Evolutionary conservation across 441 rosid genomes (phyloP), one percentile per base, ranked within the genome.

Genomic region (Daphne laureola): DNA sequence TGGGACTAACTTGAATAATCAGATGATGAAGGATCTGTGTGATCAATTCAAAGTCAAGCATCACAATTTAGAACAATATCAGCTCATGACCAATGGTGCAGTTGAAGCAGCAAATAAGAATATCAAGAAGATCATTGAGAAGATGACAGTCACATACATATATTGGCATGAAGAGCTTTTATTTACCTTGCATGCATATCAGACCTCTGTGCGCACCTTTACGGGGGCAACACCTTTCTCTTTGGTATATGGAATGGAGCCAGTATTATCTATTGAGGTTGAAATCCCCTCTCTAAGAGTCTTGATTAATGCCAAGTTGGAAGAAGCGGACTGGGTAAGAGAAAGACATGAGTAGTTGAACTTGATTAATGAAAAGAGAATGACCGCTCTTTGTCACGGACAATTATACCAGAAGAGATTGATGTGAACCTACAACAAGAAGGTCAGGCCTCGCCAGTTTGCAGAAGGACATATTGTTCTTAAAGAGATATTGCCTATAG

Each of bases 141-240:
- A 58, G 14, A 63, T 63, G 47, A 27, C n/a, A 0, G 25, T 46
- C 3, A 57, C 60, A 0, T 62, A 46, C 2, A 16, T 21, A 4
- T 56, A 68, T 36, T 58, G 48, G 16, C 55, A 55, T n/a, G 26
- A 67, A 7, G 57, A 16, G 46, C 17, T 67, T 1, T 56, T 54
- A 0, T 68, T 16, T 7, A 38, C 58, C 0, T 18, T 63, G 1
- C 12, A 54, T 40, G 68, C 49, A 0, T 63, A 68, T 38, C 8
- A 14, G 1, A 57, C 56, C 0, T 44, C 43, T 0, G 26, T 58
- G 3, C 17, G 59, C 0, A 63, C 64, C 1, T 68, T 55, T 4
- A 68, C 47, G 0, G 40, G 53, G 41, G 63, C 59, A 49, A 55
- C 53, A 1, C 60, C 62, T 0, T 66, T 12, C 12, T 55, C 61